phyloP scores from a whole-genome alignment of 148 eudicot species.

The Pharnaceum exiguum region DNA sequence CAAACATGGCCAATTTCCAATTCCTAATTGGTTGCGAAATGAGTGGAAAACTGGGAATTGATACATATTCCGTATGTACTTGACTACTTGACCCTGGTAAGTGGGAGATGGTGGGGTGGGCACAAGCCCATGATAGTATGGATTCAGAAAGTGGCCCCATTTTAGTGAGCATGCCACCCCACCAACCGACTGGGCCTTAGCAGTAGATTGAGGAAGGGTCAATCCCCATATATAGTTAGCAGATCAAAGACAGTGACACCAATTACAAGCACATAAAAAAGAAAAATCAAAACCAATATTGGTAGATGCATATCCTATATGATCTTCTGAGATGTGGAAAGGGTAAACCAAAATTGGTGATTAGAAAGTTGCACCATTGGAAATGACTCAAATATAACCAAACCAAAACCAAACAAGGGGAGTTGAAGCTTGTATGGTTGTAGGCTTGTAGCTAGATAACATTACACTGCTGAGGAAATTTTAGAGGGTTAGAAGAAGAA shows the following conservation, averaged over 20 bases:
- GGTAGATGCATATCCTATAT: background rate
- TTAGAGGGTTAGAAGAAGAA: background rate
- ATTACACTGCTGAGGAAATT: background rate
- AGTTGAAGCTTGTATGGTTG: conserved; percentile 1
- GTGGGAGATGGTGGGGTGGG: background rate
- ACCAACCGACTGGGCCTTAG: conserved; percentile 1
- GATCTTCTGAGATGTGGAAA: background rate
- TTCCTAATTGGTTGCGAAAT: too few species aligned
- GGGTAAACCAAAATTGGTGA: too few species aligned
- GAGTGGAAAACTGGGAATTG: too few species aligned
- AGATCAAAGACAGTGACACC: background rate
- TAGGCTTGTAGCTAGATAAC: too few species aligned
- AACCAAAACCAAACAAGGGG: conserved; percentile 5
- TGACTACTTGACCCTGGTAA: background rate
- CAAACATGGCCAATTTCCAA: too few species aligned
- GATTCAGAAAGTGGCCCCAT: background rate
- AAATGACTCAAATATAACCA: background rate
- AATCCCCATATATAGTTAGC: background rate
- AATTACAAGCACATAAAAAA: background rate
- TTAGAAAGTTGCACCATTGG: too few species aligned
- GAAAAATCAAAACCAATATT: background rate
- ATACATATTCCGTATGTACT: too few species aligned
- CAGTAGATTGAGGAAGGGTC: too few species aligned
- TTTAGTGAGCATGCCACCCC: background rate
- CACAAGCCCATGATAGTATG: background rate